These are phyloP conservation scores for Cryphonectria parasitica DNA, from an alignment of 2,329 filamentous ascomycete species.

Conservation along the genomic window DNA sequence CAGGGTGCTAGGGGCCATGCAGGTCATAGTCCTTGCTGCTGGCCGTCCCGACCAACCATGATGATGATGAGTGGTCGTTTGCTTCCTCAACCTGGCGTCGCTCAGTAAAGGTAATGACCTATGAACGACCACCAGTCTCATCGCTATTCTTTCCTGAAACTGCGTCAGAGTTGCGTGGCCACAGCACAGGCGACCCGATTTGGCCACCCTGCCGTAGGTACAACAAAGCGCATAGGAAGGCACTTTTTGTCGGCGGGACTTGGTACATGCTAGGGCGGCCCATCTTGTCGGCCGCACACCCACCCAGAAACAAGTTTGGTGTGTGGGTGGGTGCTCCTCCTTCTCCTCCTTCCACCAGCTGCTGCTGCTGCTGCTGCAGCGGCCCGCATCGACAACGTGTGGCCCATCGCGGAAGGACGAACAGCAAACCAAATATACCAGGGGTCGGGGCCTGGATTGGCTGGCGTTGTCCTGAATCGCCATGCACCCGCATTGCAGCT, in stretches of 20 bases:
- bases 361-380: constrained; percentile 13
- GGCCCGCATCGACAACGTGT: constrained; percentile 28
- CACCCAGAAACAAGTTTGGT: constrained; percentile 10
- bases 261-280: constrained; percentile 22
- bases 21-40: constrained; percentile 21
- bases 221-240: constrained; percentile 14
- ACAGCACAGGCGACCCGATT: constrained; percentile 21
- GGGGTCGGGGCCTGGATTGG: constrained; percentile 17
- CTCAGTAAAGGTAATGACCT: constrained; percentile 12
- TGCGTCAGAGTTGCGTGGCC: constrained; percentile 32
- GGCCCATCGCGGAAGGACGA: constrained; percentile 13
- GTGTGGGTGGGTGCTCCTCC: background rate
- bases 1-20: constrained; percentile 20
- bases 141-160: constrained; percentile 39
- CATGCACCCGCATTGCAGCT: constrained; percentile 21
- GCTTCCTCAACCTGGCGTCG: constrained; percentile 20
- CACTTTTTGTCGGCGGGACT: constrained; percentile 8
- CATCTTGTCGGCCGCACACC: constrained; percentile 26
- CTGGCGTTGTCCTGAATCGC: constrained; percentile 15
- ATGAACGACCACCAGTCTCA: constrained; percentile 7
- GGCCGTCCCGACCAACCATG: background rate
- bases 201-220: constrained; percentile 26
- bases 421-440: constrained; percentile 16
- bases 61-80: constrained; percentile 1
- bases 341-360: constrained; percentile 1